These are phyloP conservation scores for Venturiaceae sp. DNA, from an alignment of 2,329 filamentous ascomycete genomes.

Conservation along the genomic window DNA sequence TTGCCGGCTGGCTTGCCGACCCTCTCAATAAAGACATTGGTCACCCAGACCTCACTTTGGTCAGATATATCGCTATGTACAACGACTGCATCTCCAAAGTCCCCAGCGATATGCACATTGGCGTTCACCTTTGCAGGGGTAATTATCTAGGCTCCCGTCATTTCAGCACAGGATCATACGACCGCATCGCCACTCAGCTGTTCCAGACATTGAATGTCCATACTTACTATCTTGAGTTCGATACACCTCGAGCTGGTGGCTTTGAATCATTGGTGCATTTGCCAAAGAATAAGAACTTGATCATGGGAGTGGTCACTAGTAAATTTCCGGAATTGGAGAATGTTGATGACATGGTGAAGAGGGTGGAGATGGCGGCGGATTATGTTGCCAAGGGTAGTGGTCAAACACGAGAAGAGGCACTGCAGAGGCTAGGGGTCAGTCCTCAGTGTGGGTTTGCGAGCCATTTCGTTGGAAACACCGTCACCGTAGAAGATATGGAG, in stretches of 20 bases:
- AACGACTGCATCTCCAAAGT: slow-evolving; percentile 58
- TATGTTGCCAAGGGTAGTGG: slow-evolving; percentile 60
- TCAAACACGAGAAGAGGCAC: slow-evolving; percentile 54
- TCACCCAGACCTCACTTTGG: slow-evolving; percentile 31
- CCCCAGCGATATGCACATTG: slow-evolving; percentile 62
- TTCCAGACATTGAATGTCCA: slow-evolving; percentile 29
- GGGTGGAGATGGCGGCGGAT: slow-evolving; percentile 45
- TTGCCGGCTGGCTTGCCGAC: slow-evolving; percentile 15
- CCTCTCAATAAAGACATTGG: slow-evolving; percentile 1
- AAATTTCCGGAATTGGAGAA: slow-evolving; percentile 36
- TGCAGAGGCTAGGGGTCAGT: slow-evolving; percentile 58
- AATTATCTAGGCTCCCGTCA: slow-evolving; percentile 38
- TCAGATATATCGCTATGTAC: slow-evolving; percentile 68
- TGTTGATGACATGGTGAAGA: slow-evolving; percentile 35
- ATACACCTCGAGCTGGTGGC: slow-evolving; percentile 37
- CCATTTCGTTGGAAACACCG: slow-evolving; percentile 5
- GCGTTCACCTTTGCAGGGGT: slow-evolving; percentile 31
- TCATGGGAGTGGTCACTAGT: slow-evolving; percentile 35
- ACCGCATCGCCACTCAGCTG: slow-evolving; percentile 33
- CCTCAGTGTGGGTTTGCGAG: slow-evolving; percentile 57
- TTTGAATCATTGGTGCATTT: slow-evolving; percentile 36
- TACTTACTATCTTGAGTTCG: slow-evolving; percentile 34
- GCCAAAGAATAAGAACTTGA: slow-evolving; percentile 36
- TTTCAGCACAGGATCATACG: slow-evolving; percentile 38
- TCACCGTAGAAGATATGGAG: slow-evolving; percentile 6